These are phyloP conservation scores for Aspergillus sp. DNA, from an alignment of 2,329 filamentous ascomycete genomes.

Conservation along the genomic window DNA sequence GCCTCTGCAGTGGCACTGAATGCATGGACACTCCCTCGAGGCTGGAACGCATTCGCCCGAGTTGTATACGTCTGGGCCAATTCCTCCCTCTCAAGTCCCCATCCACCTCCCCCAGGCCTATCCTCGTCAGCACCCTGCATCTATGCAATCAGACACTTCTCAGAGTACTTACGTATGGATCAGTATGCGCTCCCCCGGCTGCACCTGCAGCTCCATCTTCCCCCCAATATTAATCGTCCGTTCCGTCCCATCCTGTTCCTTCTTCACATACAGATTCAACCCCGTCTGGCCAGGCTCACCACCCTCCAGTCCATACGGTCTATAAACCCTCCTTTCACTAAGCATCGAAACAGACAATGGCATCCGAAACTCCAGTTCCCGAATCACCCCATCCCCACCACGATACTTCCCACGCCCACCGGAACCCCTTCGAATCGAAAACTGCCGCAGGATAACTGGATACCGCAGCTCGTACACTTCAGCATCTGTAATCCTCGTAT, in stretches of 20 bases:
- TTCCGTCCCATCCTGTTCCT: conserved; percentile 59
- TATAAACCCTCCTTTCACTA: conserved; percentile 73
- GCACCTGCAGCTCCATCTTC: conserved; percentile 43
- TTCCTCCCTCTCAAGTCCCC: too few relatives aligned
- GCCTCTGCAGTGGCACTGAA: too few relatives aligned
- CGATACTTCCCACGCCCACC: conserved; percentile 66
- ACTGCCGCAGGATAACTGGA: conserved; percentile 72
- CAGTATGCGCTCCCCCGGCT: too few relatives aligned
- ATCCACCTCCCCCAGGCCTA: too few relatives aligned
- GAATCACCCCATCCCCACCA: conserved; percentile 75
- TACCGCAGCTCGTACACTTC: conserved; percentile 81
- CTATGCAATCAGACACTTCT: too few relatives aligned
- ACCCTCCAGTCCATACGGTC: conserved; percentile 80
- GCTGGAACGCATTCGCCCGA: too few relatives aligned
- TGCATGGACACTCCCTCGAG: too few relatives aligned
- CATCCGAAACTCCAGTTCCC: conserved; percentile 82
- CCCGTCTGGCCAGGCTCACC: conserved; percentile 77
- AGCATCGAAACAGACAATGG: conserved; percentile 79
- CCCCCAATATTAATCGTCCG: conserved; percentile 60
- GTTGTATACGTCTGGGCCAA: too few relatives aligned
- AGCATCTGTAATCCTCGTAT: conserved; percentile 79
- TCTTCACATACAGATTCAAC: conserved; percentile 82
- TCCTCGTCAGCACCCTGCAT: too few relatives aligned
- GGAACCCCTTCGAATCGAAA: conserved; percentile 64
- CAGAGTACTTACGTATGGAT: too few relatives aligned